Evolutionary conservation across 1,284 basidiomycete genomes (phyloP).

Genomic region (Tetrapyrgos nigripes): DNA sequence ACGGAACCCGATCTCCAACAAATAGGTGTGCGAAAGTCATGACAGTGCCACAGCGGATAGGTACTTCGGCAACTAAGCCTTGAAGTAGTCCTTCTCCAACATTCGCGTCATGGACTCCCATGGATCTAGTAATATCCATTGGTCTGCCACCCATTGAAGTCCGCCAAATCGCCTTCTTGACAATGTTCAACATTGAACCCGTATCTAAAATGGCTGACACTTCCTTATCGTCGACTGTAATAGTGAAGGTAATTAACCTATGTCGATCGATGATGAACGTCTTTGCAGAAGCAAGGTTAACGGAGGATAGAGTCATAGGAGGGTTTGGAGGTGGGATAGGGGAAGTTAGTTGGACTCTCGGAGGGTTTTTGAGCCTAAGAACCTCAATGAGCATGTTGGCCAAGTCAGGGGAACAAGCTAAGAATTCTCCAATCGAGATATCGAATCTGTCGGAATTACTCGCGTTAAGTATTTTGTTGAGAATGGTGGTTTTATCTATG

Average conservation of each 20-base stretch:
- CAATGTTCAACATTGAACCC: not conserved
- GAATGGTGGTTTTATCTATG: no score
- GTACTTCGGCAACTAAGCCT: not conserved
- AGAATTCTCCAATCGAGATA: not conserved
- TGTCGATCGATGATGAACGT: not conserved
- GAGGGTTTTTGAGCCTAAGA: not conserved
- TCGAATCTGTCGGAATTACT: no score
- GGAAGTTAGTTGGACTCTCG: no score
- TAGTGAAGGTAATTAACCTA: not conserved
- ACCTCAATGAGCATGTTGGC: not conserved
- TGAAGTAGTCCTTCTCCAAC: not conserved
- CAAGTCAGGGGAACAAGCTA: not conserved
- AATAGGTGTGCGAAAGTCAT: slow-evolving; percentile 10
- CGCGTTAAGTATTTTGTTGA: no score
- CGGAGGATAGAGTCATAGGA: no score
- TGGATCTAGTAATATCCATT: not conserved
- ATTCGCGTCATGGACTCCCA: not conserved
- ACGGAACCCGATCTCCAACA: slow-evolving; percentile 14
- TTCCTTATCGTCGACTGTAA: not conserved
- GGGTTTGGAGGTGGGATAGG: no score
- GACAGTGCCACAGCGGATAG: not conserved
- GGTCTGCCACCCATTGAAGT: not conserved
- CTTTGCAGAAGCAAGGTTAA: not conserved
- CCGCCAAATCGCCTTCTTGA: not conserved
- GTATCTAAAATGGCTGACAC: not conserved